Conservation (phyloP, 2,329 filamentous ascomycete genomes). For the Rhinocladiella similis region DNA sequence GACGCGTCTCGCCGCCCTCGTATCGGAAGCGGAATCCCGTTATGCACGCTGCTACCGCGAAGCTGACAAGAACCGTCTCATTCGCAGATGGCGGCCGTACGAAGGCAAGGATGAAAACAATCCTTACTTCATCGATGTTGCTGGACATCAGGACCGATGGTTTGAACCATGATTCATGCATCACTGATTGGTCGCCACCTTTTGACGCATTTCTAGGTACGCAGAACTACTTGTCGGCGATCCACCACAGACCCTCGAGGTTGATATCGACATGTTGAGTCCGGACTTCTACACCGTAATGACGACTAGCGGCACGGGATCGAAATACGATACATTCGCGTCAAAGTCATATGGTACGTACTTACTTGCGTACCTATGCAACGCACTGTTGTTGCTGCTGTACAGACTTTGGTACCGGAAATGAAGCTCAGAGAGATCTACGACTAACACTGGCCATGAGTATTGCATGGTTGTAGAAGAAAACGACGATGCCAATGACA, state of each 20-base stretch:
- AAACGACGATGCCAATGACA: conserved; percentile 14
- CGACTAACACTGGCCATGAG: background rate
- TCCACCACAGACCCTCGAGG: conserved; percentile 30
- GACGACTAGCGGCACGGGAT: conserved; percentile 33
- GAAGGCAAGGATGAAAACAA: conserved; percentile 24
- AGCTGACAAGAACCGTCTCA: conserved; percentile 32
- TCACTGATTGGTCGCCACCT: background rate
- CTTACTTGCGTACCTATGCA: no score
- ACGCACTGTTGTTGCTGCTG: no score
- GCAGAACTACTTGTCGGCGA: conserved; percentile 30
- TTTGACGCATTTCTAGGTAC: conserved; percentile 25
- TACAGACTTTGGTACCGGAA: no score
- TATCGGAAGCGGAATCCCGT: conserved; percentile 28
- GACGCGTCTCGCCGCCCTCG: conserved; percentile 25
- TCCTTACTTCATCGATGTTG: conserved; percentile 20
- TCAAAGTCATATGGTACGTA: conserved; percentile 30
- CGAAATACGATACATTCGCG: conserved; percentile 30
- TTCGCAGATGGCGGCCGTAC: conserved; percentile 30
- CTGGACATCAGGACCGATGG: conserved; percentile 8
- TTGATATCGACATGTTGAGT: conserved; percentile 35
- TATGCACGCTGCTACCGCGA: conserved; percentile 32
- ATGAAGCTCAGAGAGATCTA: background rate
- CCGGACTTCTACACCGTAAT: conserved; percentile 34
- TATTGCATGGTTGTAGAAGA: background rate
- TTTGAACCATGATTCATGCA: no score